Base-by-base conservation (phyloP, 805 yeast genomes). In the Limtongozyma cylindracea region DNA sequence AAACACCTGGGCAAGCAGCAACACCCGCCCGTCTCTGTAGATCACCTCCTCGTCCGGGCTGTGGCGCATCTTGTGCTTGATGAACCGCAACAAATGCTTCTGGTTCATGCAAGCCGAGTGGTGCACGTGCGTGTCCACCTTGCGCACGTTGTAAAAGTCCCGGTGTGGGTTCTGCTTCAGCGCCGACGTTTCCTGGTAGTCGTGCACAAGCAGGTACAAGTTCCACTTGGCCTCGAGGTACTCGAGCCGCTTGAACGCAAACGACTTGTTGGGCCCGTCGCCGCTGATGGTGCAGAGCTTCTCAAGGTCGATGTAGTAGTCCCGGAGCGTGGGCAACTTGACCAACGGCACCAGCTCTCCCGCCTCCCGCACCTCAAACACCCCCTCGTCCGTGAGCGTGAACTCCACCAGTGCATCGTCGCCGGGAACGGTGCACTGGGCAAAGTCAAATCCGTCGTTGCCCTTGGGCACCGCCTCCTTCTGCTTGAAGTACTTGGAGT, bases 61-160 rank as follows among this genome's bases (percentile, higher is more conserved):
- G 27, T 77, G 74, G 49, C 84, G 78, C 47, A 88, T 67, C 49
- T 88, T 88, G 41, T 80, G 77, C 47, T 88, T 88, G 44, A 88
- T 88, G 43, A 77, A 88, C 35, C 99, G 69, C 31, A 88, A 53
- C 35, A 88, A 51, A 49, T 88, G 99, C 46, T 88, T 88, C 48
- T 88, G 98, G 38, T 91, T 91, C 96, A 91, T 91, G 45, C 95
- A 82, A 8, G 99, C 99, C 7, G 94, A 76, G 43, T 91, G 98
- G 43, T 88, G 99, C 34, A 88, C 93, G 55, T 88, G 99, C 11
- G 96, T 88, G 40, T 84, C 98, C 18, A 88, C 95, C 42, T 84
- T 84, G 49, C 96, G 65, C 20, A 80, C 93, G 37, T 84, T 84
- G 49, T 84, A 84, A 39, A 84, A 88, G 45, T 84, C 99, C 43